Evolutionary conservation across 148 eudicot genomes (phyloP), one percentile per base, ranked within the genome.

Genomic region (Cornus suecica): DNA sequence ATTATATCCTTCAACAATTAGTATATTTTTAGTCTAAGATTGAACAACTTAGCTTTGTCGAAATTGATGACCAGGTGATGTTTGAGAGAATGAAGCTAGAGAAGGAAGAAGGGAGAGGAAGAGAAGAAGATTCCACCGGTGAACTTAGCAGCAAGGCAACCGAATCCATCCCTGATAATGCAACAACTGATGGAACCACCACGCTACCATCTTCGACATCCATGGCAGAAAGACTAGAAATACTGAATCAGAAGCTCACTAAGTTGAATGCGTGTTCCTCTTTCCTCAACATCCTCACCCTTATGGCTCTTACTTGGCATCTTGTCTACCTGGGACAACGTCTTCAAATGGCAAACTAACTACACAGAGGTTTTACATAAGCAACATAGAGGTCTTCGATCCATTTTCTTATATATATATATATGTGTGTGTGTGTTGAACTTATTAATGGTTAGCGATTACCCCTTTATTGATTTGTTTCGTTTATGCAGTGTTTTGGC

Each of bases 31-130:
- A 9, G 45, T 41, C 5, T 9, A 4, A n/a, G n/a, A n/a, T 41
- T 41, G 9, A 4, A 41, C 45, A 41, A 41, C 5, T 48, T 48
- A 16, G 18, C 54, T 48, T 48, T 48, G 54, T 48, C 20, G 18
- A 48, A 48, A 27, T 4, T 69, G 5, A 24, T 58, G 58, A 76
- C 75, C 73, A 93, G 98, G 90, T 84, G 41, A 92, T 90, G 97
- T 84, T 85, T 60, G 83, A 84, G 62, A 88, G 90, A 78, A 81
- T 85, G 84, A 94, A 94, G 72, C 27, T 87, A 73, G 94, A 90
- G 79, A 93, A 91, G 77, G 98, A 91, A 79, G 98, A 93, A 86
- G 92, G 93, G 27, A 79, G 91, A 42, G 91, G 84, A 65, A 73
- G 75, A 56, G 83, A 80, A 56, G 83, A 79, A 31, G 27, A 62